Conservation (phyloP, 23 red algal genomes). For the Cyanidioschyzon merolae region DNA sequence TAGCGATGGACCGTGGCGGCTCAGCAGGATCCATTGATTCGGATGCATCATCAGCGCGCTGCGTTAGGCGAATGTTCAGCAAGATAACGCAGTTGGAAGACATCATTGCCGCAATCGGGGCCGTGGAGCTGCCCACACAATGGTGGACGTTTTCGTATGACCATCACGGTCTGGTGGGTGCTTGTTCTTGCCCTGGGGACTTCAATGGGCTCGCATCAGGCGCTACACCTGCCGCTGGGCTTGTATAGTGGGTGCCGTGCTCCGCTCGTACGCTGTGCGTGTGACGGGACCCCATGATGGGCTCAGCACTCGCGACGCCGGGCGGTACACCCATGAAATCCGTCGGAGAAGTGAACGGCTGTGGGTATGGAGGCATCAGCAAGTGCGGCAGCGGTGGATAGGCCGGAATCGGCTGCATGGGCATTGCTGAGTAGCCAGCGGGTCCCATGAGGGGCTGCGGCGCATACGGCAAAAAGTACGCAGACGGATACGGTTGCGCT, state of each 20-base stretch:
- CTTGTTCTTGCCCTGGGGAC: too few relatives aligned
- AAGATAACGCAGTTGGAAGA: not conserved
- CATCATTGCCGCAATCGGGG: not conserved
- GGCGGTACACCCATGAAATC: not conserved
- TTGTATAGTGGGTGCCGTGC: too few relatives aligned
- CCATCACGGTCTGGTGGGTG: too few relatives aligned
- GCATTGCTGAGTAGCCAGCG: not conserved
- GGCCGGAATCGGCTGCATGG: not conserved
- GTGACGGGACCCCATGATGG: too few relatives aligned
- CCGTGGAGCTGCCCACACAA: too few relatives aligned
- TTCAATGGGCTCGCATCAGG: too few relatives aligned
- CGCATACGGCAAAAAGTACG: not conserved
- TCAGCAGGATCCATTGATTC: not conserved
- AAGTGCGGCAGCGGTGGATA: not conserved
- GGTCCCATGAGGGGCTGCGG: not conserved
- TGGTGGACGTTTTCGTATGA: too few relatives aligned
- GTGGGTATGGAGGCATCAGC: not conserved
- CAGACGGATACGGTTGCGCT: not conserved
- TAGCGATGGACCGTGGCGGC: too few relatives aligned
- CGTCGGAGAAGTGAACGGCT: not conserved
- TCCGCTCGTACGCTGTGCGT: too few relatives aligned
- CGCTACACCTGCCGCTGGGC: too few relatives aligned
- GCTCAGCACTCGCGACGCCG: too few relatives aligned
- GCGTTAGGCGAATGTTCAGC: not conserved
- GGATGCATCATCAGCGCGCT: not conserved